phyloP scores from a whole-genome alignment of 306 rosid species.

The Trichosanthes cucumerina region DNA sequence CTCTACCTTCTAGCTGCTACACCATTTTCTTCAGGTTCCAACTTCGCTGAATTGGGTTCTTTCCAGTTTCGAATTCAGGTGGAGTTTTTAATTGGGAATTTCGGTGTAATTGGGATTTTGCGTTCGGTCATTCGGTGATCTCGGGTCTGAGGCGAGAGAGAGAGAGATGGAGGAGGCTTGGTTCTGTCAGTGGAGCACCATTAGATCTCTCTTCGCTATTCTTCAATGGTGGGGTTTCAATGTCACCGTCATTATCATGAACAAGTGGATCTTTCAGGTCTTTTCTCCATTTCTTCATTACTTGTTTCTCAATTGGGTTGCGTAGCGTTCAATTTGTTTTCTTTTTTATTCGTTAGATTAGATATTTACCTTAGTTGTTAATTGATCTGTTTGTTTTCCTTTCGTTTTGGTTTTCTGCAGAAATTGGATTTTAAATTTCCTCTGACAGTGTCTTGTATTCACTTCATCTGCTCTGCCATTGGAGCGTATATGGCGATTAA shows the following conservation, averaged over 20 bases:
- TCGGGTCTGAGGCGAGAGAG: slow-evolving; percentile 10
- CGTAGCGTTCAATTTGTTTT: background rate
- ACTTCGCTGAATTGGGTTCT: background rate
- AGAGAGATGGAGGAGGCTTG: slow-evolving; percentile 54
- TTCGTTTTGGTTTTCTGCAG: slow-evolving; percentile 24
- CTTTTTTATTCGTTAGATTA: background rate
- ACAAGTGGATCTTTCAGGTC: slow-evolving; percentile 99
- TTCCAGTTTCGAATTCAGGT: slow-evolving; percentile 6
- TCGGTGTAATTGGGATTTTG: slow-evolving; percentile 3
- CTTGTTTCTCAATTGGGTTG: background rate
- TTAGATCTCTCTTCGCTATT: slow-evolving; percentile 82
- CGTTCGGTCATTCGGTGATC: slow-evolving; percentile 22
- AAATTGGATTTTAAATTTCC: slow-evolving; percentile 98
- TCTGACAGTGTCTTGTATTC: slow-evolving; percentile 72
- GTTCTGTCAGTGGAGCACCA: slow-evolving; percentile 52
- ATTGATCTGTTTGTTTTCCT: background rate
- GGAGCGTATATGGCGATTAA: slow-evolving; percentile 74
- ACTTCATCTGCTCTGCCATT: slow-evolving; percentile 84
- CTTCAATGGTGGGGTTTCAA: slow-evolving; percentile 97
- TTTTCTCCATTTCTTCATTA: background rate
- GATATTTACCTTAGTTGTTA: slow-evolving; percentile 1
- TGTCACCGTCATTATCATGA: slow-evolving; percentile 82
- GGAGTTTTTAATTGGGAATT: background rate
- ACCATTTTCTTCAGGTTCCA: background rate
- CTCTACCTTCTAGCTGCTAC: slow-evolving; percentile 11